These are phyloP conservation scores for Xerocomus brunneocitrinus DNA, from an alignment of 768 basidiomycete species.

Conservation along the genomic window DNA sequence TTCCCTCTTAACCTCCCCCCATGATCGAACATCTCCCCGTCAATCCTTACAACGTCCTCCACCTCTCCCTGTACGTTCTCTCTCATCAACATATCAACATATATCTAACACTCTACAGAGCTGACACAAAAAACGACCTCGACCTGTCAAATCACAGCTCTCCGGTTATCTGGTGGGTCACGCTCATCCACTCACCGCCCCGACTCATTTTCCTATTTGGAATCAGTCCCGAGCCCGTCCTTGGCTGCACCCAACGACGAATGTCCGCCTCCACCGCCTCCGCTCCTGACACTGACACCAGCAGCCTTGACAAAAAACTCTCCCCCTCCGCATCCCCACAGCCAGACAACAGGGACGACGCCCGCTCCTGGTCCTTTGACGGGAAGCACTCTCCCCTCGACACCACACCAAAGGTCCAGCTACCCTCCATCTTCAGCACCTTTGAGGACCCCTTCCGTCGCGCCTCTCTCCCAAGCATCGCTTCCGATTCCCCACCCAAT, in stretches of 20 bases:
- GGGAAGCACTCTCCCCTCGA: slow-evolving; percentile 42
- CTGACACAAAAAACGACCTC: slow-evolving; percentile 41
- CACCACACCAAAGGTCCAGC: slow-evolving; percentile 51
- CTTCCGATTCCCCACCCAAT: slow-evolving; percentile 40
- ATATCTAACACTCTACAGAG: slow-evolving; percentile 14
- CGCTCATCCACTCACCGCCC: slow-evolving; percentile 9
- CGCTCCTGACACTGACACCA: slow-evolving; percentile 55
- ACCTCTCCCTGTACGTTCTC: slow-evolving; percentile 47
- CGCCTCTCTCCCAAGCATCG: slow-evolving; percentile 58
- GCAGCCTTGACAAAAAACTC: slow-evolving; percentile 57
- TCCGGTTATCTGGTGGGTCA: slow-evolving; percentile 44
- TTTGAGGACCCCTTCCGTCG: slow-evolving; percentile 65
- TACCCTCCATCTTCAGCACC: slow-evolving; percentile 69
- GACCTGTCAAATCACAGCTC: slow-evolving; percentile 46
- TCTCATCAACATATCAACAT: slow-evolving; percentile 2
- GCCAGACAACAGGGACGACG: slow-evolving; percentile 35
- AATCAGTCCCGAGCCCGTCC: slow-evolving; percentile 41
- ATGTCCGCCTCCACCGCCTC: slow-evolving; percentile 78
- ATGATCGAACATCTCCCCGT: slow-evolving; percentile 61
- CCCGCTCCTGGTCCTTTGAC: slow-evolving; percentile 26
- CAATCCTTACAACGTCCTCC: slow-evolving; percentile 59
- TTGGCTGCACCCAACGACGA: slow-evolving; percentile 55
- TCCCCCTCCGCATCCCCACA: slow-evolving; percentile 48
- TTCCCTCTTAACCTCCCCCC: not conserved
- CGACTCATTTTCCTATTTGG: slow-evolving; percentile 9